These are phyloP conservation scores for Emergomyces orientalis DNA, from an alignment of 2,329 filamentous ascomycete genomes.

Conservation along the genomic window DNA sequence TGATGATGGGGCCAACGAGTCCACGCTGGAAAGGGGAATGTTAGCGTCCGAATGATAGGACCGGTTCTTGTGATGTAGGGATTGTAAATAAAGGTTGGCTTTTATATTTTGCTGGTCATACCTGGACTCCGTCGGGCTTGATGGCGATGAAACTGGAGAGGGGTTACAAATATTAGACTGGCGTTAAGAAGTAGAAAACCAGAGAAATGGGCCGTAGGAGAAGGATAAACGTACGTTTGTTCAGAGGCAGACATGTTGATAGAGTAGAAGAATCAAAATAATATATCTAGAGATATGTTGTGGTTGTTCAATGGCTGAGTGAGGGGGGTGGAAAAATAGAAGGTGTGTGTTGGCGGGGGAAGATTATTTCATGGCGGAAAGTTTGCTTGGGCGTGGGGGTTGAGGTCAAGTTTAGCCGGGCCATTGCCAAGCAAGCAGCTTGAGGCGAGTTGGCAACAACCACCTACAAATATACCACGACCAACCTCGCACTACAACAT, in stretches of 20 bases:
- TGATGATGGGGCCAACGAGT: constrained; percentile 95
- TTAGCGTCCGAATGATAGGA: constrained; percentile 19
- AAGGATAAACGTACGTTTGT: constrained; percentile 63
- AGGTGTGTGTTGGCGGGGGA: constrained; percentile 4
- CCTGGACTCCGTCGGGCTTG: constrained; percentile 99
- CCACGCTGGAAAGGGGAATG: constrained; percentile 58
- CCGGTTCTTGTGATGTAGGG: not conserved
- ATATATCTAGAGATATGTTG: constrained; percentile 21
- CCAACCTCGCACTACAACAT: not conserved
- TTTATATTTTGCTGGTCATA: constrained; percentile 38
- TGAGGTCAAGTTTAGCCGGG: constrained; percentile 5
- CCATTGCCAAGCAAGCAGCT: not conserved
- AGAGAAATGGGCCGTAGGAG: constrained; percentile 15
- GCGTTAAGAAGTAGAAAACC: not conserved
- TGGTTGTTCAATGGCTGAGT: constrained; percentile 18
- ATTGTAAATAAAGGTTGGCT: not conserved
- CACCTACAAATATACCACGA: constrained; percentile 14
- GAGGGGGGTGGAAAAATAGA: constrained; percentile 21
- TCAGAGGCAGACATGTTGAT: constrained; percentile 60
- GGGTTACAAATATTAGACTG: constrained; percentile 13
- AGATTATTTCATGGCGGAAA: not conserved
- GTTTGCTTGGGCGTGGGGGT: not conserved
- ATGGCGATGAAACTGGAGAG: constrained; percentile 89
- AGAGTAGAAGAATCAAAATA: constrained; percentile 23
- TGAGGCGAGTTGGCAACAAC: constrained; percentile 22